Percentiles rank a stretch among this genome's conserved stretches.
Conservation (phyloP, 1,284 basidiomycete species). For the Cryptococcus sp. region DNA sequence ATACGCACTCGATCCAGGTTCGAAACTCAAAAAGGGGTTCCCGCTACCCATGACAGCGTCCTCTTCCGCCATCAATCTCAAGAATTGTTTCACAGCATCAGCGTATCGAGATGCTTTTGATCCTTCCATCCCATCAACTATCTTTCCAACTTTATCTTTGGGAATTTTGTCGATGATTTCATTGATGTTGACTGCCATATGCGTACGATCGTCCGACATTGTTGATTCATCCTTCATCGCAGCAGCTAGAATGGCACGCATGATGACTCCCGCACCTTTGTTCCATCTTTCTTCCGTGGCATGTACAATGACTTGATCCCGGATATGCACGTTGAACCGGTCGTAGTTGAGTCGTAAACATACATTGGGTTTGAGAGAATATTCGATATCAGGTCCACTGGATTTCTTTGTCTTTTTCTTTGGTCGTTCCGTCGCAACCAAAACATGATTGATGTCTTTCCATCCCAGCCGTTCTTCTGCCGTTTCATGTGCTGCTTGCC, state of each 20-base stretch:
- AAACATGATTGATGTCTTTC: slow-evolving; percentile 24
- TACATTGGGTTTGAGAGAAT: slow-evolving; percentile 23
- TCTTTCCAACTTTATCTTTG: slow-evolving; percentile 13
- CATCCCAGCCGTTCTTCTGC: slow-evolving; percentile 39
- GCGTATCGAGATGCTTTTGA: slow-evolving; percentile 16
- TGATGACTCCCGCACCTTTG: slow-evolving; percentile 62
- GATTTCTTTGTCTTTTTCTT: slow-evolving; percentile 24
- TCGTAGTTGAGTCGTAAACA: slow-evolving; percentile 67
- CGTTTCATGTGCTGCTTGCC: slow-evolving; percentile 34
- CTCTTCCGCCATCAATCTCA: slow-evolving; percentile 35
- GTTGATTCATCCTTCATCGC: slow-evolving; percentile 62
- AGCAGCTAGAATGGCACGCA: slow-evolving; percentile 65
- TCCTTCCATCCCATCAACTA: slow-evolving; percentile 31
- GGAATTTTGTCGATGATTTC: slow-evolving; percentile 31
- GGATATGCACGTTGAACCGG: slow-evolving; percentile 79
- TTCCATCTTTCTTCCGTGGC: slow-evolving; percentile 77
- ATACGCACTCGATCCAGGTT: slow-evolving; percentile 55
- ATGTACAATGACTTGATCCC: slow-evolving; percentile 74
- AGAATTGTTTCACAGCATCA: slow-evolving; percentile 34
- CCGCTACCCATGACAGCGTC: slow-evolving; percentile 24
- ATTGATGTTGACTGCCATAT: slow-evolving; percentile 24
- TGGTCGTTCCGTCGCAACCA: slow-evolving; percentile 12
- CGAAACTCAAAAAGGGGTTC: slow-evolving; percentile 56
- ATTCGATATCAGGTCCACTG: slow-evolving; percentile 20
- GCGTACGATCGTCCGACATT: slow-evolving; percentile 45